A percentile compares a stretch with the other conserved stretches of the same genome.
Conservation (phyloP, 2,329 filamentous ascomycete genomes). For the Pyrenophora seminiperda region DNA sequence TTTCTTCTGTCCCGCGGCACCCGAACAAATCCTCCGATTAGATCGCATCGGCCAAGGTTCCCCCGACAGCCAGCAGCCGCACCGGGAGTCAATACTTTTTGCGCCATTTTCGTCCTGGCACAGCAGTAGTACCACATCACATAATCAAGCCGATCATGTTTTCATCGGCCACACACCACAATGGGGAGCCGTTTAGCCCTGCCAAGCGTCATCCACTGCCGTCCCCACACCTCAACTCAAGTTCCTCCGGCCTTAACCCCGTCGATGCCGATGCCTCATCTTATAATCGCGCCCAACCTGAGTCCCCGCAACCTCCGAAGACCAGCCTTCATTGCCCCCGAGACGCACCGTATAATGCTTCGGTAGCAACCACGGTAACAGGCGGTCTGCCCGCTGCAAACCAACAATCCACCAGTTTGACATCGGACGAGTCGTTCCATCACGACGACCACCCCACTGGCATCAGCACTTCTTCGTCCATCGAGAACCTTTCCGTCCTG, state of each 20-base stretch:
- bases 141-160: slow-evolving; percentile 27
- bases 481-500: slow-evolving; percentile 43
- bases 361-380: slow-evolving; percentile 35
- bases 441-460: slow-evolving; percentile 20
- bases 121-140: not conserved
- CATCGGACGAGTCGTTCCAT: slow-evolving; percentile 37
- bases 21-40: slow-evolving; percentile 4
- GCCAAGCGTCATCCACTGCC: slow-evolving; percentile 42
- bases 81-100: slow-evolving; percentile 4
- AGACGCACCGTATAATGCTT: slow-evolving; percentile 35
- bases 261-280: slow-evolving; percentile 32
- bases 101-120: not conserved
- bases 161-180: slow-evolving; percentile 19
- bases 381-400: slow-evolving; percentile 36
- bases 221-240: slow-evolving; percentile 38
- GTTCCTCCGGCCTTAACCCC: slow-evolving; percentile 44
- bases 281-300: slow-evolving; percentile 34
- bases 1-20: slow-evolving; percentile 14
- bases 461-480: slow-evolving; percentile 41
- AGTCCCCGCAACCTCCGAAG: slow-evolving; percentile 33
- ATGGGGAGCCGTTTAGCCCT: slow-evolving; percentile 43
- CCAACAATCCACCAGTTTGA: slow-evolving; percentile 21
- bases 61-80: slow-evolving; percentile 10
- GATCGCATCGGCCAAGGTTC: slow-evolving; percentile 11
- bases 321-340: slow-evolving; percentile 30